A percentile compares a stretch with the other conserved stretches of the same genome.
Conservation (phyloP, 106 monocot species). For the Dioscorea alata region DNA sequence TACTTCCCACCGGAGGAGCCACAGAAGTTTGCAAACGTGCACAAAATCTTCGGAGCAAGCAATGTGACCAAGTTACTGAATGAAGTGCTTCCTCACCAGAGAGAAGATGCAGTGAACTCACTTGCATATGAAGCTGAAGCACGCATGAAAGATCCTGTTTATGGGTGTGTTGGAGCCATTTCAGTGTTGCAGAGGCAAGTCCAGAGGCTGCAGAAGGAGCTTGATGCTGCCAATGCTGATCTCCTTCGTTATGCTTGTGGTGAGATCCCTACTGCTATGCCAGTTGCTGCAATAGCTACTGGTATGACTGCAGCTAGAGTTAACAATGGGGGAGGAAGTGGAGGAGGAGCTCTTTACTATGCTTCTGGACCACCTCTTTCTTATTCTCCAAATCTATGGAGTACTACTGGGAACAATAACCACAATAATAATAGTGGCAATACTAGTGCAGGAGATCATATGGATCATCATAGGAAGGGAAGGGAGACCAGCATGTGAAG, state of each 20-base stretch:
- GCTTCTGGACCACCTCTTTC: neutral
- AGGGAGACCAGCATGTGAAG: constrained; percentile 15
- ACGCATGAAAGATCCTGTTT: constrained; percentile 50
- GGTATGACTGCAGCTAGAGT: neutral
- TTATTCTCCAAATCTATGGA: constrained; percentile 7
- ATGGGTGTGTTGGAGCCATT: constrained; percentile 61
- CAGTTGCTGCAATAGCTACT: neutral
- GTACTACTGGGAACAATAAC: too few species aligned
- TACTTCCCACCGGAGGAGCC: constrained; percentile 68
- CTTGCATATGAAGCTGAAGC: constrained; percentile 68
- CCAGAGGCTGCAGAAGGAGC: constrained; percentile 45
- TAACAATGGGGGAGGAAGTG: constrained; percentile 11
- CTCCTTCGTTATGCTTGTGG: constrained; percentile 39
- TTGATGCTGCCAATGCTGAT: constrained; percentile 40
- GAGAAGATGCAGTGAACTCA: constrained; percentile 64
- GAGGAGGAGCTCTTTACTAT: neutral
- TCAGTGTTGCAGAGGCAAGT: constrained; percentile 54
- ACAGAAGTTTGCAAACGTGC: constrained; percentile 57
- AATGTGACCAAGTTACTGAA: constrained; percentile 63
- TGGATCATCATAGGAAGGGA: constrained; percentile 21
- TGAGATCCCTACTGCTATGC: constrained; percentile 11
- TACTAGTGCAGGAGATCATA: neutral
- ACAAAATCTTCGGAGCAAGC: constrained; percentile 67
- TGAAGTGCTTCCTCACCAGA: constrained; percentile 51
- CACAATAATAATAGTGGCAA: neutral